A percentile compares a stretch with the other conserved stretches of the same genome.
Conservation (phyloP, 495 filamentous ascomycete genomes). For the Friedmanniomyces simplex region DNA sequence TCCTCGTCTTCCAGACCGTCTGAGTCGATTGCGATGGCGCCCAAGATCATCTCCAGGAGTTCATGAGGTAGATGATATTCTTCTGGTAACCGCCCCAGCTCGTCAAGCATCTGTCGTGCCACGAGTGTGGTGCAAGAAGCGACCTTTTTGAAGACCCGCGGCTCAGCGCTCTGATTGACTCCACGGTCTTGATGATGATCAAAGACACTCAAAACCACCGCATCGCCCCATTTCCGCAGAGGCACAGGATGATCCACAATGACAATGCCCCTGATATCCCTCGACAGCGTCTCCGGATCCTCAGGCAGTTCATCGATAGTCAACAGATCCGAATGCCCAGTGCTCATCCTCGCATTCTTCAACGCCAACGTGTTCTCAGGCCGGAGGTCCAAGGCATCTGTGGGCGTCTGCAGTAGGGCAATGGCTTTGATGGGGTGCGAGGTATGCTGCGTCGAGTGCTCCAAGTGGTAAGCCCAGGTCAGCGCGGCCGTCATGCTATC, state of each 20-base stretch:
- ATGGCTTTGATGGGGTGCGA: constrained; percentile 22
- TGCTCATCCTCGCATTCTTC: constrained; percentile 21
- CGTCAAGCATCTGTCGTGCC: constrained; percentile 24
- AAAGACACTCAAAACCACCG: constrained; percentile 23
- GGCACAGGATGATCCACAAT: constrained; percentile 23
- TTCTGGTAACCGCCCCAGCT: constrained; percentile 20
- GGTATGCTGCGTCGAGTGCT: constrained; percentile 21
- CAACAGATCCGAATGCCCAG: constrained; percentile 21
- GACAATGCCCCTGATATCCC: constrained; percentile 21
- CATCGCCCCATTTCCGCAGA: constrained; percentile 21
- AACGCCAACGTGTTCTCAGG: constrained; percentile 25
- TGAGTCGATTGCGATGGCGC: constrained; percentile 26
- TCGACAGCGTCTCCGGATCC: constrained; percentile 21
- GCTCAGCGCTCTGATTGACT: constrained; percentile 17
- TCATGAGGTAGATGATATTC: constrained; percentile 28
- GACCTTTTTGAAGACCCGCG: constrained; percentile 23
- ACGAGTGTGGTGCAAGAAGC: constrained; percentile 24
- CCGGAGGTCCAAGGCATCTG: constrained; percentile 21
- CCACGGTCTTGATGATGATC: constrained; percentile 24
- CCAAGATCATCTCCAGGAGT: constrained; percentile 22
- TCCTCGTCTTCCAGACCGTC: constrained; percentile 8
- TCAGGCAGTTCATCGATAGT: constrained; percentile 25
- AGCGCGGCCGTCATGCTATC: constrained; percentile 22
- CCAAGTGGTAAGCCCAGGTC: constrained; percentile 23
- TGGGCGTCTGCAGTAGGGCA: constrained; percentile 22